Conservation (phyloP, 148 eudicot genomes). For the Arctostaphylos glauca region DNA sequence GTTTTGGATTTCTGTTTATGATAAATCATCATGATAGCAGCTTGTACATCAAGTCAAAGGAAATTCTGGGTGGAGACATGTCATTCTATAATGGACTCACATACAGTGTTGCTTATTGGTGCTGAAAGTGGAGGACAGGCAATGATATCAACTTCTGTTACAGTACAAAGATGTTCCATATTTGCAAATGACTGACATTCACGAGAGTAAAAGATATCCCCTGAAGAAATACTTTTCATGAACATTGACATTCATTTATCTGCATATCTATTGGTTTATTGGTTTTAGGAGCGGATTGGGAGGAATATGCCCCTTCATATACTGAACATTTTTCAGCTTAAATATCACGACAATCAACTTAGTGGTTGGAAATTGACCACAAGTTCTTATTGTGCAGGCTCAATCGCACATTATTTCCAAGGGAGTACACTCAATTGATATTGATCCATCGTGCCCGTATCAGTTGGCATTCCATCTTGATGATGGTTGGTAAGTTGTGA, state of each 20-base stretch:
- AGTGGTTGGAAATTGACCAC: conserved; percentile 1
- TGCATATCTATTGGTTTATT: not conserved
- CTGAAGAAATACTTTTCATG: not conserved
- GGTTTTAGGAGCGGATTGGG: not conserved
- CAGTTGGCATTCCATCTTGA: conserved; percentile 93
- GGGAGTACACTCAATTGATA: conserved; percentile 77
- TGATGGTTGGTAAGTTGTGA: conserved; percentile 83
- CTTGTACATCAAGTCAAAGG: not conserved
- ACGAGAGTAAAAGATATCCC: not conserved
- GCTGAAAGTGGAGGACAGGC: not conserved
- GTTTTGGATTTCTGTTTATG: not conserved
- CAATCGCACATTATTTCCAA: conserved; percentile 74
- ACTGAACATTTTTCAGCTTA: not conserved
- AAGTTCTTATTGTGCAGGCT: conserved; percentile 50
- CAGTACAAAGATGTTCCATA: not conserved
- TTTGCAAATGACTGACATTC: not conserved
- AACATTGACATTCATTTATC: not conserved
- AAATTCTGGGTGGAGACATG: not conserved
- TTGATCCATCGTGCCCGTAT: conserved; percentile 67
- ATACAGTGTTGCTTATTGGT: not conserved
- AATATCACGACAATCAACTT: not conserved
- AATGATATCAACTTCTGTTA: not conserved
- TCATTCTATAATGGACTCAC: not conserved
- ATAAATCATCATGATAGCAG: not conserved
- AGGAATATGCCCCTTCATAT: not conserved